Percentiles rank a stretch among this genome's conserved stretches.
These are phyloP conservation scores for Blastobotrys ciferrii DNA, from an alignment of 1,139 yeast species.

Conservation along the genomic window DNA sequence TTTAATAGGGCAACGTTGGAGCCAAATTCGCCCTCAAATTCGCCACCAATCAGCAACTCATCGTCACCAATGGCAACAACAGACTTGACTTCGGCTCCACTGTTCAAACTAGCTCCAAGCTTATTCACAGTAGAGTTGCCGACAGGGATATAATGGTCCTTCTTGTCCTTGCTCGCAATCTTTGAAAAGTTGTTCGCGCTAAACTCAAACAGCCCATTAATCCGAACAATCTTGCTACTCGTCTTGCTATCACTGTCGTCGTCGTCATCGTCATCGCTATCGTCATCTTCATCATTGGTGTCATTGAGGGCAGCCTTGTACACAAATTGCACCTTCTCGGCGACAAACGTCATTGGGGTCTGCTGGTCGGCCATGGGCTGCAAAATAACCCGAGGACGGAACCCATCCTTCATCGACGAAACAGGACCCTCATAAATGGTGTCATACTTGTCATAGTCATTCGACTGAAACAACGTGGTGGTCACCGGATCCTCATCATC, in stretches of 20 bases:
- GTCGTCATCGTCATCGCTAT: conserved; percentile 20
- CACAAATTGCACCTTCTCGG: conserved; percentile 63
- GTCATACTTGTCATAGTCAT: conserved; percentile 77
- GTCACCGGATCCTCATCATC: conserved; percentile 41
- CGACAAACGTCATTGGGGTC: conserved; percentile 56
- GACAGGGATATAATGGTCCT: conserved; percentile 44
- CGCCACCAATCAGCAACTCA: conserved; percentile 47
- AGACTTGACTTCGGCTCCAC: conserved; percentile 40
- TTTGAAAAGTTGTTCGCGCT: conserved; percentile 64
- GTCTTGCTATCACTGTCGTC: conserved; percentile 12
- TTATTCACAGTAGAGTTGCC: conserved; percentile 70
- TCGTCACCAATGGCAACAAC: conserved; percentile 36
- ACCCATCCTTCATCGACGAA: conserved; percentile 45
- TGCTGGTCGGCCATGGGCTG: conserved; percentile 39
- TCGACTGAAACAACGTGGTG: conserved; percentile 69
- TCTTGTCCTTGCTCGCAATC: conserved; percentile 26
- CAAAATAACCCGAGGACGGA: conserved; percentile 49
- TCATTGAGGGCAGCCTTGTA: conserved; percentile 20
- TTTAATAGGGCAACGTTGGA: conserved; percentile 11
- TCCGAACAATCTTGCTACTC: conserved; percentile 30
- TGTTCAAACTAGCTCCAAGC: conserved; percentile 46
- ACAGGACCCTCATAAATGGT: conserved; percentile 69
- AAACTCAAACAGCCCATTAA: conserved; percentile 83
- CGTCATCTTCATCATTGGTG: conserved; percentile 12
- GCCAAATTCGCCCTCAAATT: conserved; percentile 43